Conservation (phyloP, 2,329 filamentous ascomycete species). For the Beauveria scarabaeidicola region DNA sequence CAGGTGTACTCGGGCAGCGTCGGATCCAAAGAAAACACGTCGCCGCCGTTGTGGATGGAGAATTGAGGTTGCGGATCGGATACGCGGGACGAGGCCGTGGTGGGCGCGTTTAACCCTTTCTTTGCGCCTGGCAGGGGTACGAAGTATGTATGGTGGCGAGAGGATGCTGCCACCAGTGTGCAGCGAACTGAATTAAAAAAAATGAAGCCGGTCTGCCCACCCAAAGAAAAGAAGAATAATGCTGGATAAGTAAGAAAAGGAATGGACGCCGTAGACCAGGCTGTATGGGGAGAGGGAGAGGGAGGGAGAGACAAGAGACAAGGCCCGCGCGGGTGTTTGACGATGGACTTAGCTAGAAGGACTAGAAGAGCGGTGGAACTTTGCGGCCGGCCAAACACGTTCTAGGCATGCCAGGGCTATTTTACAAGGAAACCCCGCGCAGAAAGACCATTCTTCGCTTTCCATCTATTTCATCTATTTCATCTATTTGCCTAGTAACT, state of each 20-base stretch:
- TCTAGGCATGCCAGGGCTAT: neutral
- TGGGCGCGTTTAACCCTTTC: neutral
- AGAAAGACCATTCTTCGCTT: no score
- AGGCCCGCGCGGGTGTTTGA: neutral
- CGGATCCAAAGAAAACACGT: neutral
- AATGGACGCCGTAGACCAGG: neutral
- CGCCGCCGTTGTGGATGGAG: neutral
- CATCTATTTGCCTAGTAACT: no score
- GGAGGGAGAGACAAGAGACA: neutral
- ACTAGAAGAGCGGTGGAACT: neutral
- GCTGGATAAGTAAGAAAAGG: neutral
- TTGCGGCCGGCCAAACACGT: neutral
- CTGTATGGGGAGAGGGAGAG: neutral
- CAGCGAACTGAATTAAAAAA: neutral
- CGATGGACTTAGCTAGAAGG: neutral
- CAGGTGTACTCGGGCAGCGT: neutral
- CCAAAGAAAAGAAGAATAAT: neutral
- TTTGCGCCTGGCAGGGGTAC: constrained; percentile 4
- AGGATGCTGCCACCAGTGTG: neutral
- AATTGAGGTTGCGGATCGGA: neutral
- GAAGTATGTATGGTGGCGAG: neutral
- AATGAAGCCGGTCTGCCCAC: neutral
- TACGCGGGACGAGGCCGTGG: neutral
- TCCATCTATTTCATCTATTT: no score
- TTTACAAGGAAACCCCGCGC: neutral